These are phyloP conservation scores for Exobasidium rhododendri DNA, from an alignment of 1,284 basidiomycete species.

Conservation along the genomic window DNA sequence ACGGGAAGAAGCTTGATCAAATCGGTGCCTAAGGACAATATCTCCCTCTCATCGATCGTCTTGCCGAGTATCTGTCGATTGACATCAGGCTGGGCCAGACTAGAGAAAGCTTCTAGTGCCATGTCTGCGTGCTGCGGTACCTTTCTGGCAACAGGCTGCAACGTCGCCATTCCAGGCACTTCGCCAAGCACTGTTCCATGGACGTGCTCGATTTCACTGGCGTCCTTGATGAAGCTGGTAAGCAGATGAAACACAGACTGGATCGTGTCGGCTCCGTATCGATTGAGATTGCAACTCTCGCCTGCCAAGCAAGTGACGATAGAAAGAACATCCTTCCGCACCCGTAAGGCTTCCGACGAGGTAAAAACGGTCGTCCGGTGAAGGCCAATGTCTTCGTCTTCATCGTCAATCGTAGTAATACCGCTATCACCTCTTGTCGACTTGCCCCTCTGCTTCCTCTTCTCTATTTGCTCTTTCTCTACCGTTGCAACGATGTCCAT, in stretches of 20 bases:
- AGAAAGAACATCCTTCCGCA: conserved; percentile 74
- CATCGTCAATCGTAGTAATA: conserved; percentile 6
- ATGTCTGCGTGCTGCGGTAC: conserved; percentile 66
- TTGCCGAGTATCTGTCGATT: conserved; percentile 73
- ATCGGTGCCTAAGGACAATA: conserved; percentile 67
- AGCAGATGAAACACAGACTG: conserved; percentile 66
- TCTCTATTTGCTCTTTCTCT: conserved; percentile 48
- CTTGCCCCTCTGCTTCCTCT: conserved; percentile 19
- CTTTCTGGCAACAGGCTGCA: conserved; percentile 6
- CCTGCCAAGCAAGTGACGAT: conserved; percentile 69
- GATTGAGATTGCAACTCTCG: conserved; percentile 58
- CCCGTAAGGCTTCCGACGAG: conserved; percentile 60
- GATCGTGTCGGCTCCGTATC: conserved; percentile 58
- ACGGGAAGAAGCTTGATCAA: conserved; percentile 80
- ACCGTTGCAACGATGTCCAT: neutral
- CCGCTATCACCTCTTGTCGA: neutral
- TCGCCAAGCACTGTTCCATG: conserved; percentile 57
- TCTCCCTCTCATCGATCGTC: conserved; percentile 62
- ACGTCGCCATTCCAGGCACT: conserved; percentile 48
- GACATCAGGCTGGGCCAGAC: conserved; percentile 70
- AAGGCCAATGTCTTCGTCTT: neutral
- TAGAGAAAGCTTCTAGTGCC: conserved; percentile 78
- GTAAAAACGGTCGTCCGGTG: conserved; percentile 32
- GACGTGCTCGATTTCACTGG: conserved; percentile 66
- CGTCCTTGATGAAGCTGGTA: conserved; percentile 72